Percentiles rank a stretch among this genome's conserved stretches.
These are phyloP conservation scores for Vinca minor DNA, from an alignment of 257 asterid genomes.

Conservation along the genomic window DNA sequence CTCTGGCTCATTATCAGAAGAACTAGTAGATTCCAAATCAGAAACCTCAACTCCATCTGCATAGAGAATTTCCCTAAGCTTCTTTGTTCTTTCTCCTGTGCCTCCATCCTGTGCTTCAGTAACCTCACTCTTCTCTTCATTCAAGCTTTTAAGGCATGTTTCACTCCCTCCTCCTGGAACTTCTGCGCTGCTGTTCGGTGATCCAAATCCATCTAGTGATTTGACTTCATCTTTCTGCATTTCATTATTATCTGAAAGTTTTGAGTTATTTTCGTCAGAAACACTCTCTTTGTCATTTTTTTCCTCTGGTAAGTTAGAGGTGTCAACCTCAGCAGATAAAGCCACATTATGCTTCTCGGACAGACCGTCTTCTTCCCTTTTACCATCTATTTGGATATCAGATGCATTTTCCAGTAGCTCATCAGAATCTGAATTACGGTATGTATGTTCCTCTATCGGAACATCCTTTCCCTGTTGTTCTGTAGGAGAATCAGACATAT, in stretches of 20 bases:
- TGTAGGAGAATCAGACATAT: constrained; percentile 9
- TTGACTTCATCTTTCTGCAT: constrained; percentile 17
- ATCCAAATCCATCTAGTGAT: constrained; percentile 13
- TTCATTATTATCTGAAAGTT: constrained; percentile 21
- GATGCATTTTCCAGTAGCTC: constrained; percentile 17
- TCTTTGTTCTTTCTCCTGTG: constrained; percentile 21
- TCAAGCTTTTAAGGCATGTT: constrained; percentile 12
- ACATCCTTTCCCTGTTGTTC: constrained; percentile 9
- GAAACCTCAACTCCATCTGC: constrained; percentile 67
- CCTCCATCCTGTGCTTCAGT: constrained; percentile 11
- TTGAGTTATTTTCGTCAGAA: constrained; percentile 20
- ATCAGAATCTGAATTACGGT: constrained; percentile 14
- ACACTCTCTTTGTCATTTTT: constrained; percentile 18
- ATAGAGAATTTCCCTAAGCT: constrained; percentile 22
- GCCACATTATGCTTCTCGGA: constrained; percentile 12
- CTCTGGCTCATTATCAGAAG: constrained; percentile 33
- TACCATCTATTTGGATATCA: constrained; percentile 16
- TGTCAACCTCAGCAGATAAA: constrained; percentile 12
- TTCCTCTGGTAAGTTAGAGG: constrained; percentile 3
- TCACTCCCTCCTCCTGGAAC: constrained; percentile 23
- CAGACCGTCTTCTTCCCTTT: constrained; percentile 18
- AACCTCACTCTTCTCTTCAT: constrained; percentile 12
- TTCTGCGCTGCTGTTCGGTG: constrained; percentile 20
- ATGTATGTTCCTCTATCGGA: constrained; percentile 7
- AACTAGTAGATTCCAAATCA: constrained; percentile 32